phyloP scores from a whole-genome alignment of 176 grass and related monocot species.

The Triticum dicoccoides region DNA sequence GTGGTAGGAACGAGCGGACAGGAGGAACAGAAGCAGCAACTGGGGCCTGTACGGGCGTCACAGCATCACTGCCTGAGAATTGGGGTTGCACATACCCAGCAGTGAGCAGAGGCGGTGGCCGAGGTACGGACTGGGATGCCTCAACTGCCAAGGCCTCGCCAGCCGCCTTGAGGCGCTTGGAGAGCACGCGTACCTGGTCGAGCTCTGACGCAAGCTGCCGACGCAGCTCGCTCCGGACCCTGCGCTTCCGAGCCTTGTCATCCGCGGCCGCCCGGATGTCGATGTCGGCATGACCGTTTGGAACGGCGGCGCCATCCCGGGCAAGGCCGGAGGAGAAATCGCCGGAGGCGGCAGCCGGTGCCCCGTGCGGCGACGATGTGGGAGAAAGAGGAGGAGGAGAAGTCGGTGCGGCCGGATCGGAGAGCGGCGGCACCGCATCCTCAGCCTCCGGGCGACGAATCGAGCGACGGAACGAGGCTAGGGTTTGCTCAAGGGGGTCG shows the following conservation, averaged over 20 bases:
- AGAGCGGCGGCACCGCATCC: neutral
- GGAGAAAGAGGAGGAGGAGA: neutral
- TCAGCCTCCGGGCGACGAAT: conserved; percentile 12
- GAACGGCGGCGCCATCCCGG: conserved; percentile 9
- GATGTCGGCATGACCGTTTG: conserved; percentile 38
- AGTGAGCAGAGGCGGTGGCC: conserved; percentile 17
- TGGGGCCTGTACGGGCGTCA: conserved; percentile 28
- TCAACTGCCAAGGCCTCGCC: conserved; percentile 32
- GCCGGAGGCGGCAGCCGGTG: neutral
- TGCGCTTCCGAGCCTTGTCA: conserved; percentile 42
- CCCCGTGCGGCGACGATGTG: neutral
- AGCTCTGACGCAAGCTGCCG: conserved; percentile 59
- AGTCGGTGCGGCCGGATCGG: conserved; percentile 14
- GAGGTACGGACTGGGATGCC: neutral
- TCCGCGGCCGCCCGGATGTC: neutral
- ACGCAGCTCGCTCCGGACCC: conserved; percentile 55
- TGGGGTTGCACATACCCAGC: conserved; percentile 47
- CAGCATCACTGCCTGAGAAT: conserved; percentile 40
- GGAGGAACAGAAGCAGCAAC: conserved; percentile 6
- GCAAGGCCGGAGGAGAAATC: conserved; percentile 44
- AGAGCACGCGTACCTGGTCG: conserved; percentile 74
- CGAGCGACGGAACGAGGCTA: conserved; percentile 31
- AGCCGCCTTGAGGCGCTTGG: conserved; percentile 45
- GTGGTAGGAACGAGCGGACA: conserved; percentile 2
- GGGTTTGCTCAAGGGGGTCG: conserved; percentile 40